These are phyloP conservation scores for Coniophora puteana DNA, from an alignment of 1,284 basidiomycete genomes.

Conservation along the genomic window DNA sequence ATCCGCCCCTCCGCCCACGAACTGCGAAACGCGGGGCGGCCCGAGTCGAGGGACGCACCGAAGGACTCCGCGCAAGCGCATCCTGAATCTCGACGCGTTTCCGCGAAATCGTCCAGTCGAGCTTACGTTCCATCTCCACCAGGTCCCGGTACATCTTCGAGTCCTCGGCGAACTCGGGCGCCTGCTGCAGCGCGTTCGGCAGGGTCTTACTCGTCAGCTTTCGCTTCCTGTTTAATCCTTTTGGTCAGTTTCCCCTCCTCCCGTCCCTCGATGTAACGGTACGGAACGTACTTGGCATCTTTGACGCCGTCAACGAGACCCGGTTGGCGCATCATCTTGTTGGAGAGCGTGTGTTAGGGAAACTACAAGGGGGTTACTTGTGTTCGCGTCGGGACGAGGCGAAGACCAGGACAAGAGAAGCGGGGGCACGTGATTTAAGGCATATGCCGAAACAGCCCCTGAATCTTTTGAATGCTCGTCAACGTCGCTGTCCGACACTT, in stretches of 20 bases:
- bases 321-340: too few species aligned
- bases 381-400: too few species aligned
- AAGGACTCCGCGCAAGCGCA: slow-evolving; percentile 58
- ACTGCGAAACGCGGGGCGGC: too few species aligned
- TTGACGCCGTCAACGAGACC: slow-evolving; percentile 30
- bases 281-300: slow-evolving; percentile 28
- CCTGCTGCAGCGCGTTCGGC: slow-evolving; percentile 65
- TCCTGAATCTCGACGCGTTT: slow-evolving; percentile 91
- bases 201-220: slow-evolving; percentile 80
- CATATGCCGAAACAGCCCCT: too few species aligned
- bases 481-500: too few species aligned
- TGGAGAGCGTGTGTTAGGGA: too few species aligned
- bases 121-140: slow-evolving; percentile 83
- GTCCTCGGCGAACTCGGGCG: slow-evolving; percentile 72
- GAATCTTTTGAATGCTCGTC: too few species aligned
- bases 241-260: slow-evolving; percentile 1
- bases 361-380: too few species aligned
- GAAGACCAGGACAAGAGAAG: too few species aligned
- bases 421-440: too few species aligned
- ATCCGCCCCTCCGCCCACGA: neutral
- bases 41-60: slow-evolving; percentile 48
- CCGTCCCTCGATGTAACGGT: neutral
- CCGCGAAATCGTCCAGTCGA: slow-evolving; percentile 94
- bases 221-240: slow-evolving; percentile 50
- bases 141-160: slow-evolving; percentile 86